Evolutionary conservation across 2,329 filamentous ascomycete species (phyloP), one percentile per base, ranked within the genome.

Genomic region (Nigrograna mackinnonii): DNA sequence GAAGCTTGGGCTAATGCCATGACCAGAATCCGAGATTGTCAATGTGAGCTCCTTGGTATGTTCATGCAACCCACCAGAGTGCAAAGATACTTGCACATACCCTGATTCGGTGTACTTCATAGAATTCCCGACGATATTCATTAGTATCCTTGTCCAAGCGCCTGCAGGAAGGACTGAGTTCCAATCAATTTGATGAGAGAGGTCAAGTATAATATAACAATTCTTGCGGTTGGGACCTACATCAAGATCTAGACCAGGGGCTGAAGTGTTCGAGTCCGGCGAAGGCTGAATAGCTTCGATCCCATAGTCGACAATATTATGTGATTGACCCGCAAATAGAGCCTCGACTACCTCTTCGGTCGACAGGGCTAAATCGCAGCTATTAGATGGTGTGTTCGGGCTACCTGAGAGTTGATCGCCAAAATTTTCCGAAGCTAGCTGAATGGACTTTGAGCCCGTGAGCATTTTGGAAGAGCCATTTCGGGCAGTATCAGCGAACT

Each of bases 161-260:
- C 67, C 65, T 6, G 58, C 45, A 0, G 78, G 71, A 12, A 65
- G 50, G n/a, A 48, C 59, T 16, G 74, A 75, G 2, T 57, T 50
- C 75, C 77, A 79, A 20, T 64, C 57, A 3, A 55, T 31, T 22
- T 56, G 51, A 19, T 39, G 39, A 7, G 44, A 43, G 11, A 66
- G 11, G 13, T 66, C 60, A 6, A 66, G 49, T 11, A 64, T 42
- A 26, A 65, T 48, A 28, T 54, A 64, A 28, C 58, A 55, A 5
- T 30, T 46, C 18, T 58, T 56, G 6, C 60, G 55, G 13, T 38
- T 50, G 0, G 36, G 11, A 11, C 3, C 3, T 3, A n/a, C 12
- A 34, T 34, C 38, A 38, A 11, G 9, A 19, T 18, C 19, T 35
- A 13, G 22, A n/a, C n/a, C n/a, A 17, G 5, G 22, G 39, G 22